Conservation (phyloP, 441 rosid genomes). For the Adansonia gregorii region DNA sequence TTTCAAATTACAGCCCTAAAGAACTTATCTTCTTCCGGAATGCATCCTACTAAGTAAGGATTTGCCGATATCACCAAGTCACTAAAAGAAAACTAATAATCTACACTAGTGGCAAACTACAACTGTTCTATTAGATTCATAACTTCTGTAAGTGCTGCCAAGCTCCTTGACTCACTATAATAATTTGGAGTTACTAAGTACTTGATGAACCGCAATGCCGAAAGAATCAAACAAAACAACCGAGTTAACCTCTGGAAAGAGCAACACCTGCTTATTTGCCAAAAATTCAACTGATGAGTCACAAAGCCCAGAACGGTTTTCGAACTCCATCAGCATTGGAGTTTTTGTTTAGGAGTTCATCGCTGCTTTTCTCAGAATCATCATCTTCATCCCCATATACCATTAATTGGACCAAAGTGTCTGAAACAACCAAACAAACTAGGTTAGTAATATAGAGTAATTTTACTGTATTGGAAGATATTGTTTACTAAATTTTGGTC, state of each 20-base stretch:
- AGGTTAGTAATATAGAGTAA: neutral
- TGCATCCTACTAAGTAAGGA: neutral
- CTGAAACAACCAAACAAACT: slow-evolving; percentile 46
- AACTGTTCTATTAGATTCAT: neutral
- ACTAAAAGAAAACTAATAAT: neutral
- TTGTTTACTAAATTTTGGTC: slow-evolving; percentile 1
- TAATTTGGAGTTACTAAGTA: neutral
- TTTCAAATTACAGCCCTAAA: neutral
- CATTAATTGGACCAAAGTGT: slow-evolving; percentile 85
- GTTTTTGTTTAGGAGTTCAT: slow-evolving; percentile 35
- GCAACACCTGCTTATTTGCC: neutral
- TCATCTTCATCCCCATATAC: slow-evolving; percentile 93
- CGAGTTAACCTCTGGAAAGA: neutral
- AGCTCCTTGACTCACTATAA: neutral
- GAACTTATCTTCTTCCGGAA: neutral
- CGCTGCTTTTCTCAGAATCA: slow-evolving; percentile 53
- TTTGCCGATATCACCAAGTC: neutral
- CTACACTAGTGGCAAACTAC: neutral
- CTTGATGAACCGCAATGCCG: neutral
- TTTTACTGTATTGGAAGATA: neutral
- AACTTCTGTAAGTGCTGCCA: neutral
- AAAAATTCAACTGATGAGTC: slow-evolving; percentile 22
- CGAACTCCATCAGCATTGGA: slow-evolving; percentile 28
- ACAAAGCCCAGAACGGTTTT: slow-evolving; percentile 81
- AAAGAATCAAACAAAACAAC: slow-evolving; percentile 1